phyloP scores from a whole-genome alignment of 129 eudicot genomes.

The Rutidosis leptorrhynchoides region DNA sequence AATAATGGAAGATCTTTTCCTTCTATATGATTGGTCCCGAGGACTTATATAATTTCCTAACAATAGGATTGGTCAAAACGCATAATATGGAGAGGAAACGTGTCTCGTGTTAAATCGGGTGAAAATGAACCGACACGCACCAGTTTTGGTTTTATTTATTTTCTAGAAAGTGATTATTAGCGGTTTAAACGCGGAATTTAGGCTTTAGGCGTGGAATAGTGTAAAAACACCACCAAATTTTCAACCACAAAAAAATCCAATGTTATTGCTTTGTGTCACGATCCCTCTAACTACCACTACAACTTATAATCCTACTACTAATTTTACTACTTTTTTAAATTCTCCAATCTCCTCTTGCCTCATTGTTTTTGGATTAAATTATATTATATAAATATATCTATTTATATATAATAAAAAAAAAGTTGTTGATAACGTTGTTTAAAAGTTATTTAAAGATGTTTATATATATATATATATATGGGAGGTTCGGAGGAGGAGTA shows the following conservation, averaged over 20 bases:
- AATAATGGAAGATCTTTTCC: constrained; percentile 20
- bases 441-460: too few species aligned
- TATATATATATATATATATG: too few species aligned
- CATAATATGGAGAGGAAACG: constrained; percentile 19
- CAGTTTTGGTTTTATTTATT: constrained; percentile 2
- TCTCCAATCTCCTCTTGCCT: neutral
- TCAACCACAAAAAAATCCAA: constrained; percentile 33
- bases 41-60: neutral
- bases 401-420: too few species aligned
- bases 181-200: constrained; percentile 43
- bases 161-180: constrained; percentile 21
- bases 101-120: constrained; percentile 22
- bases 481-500: too few species aligned
- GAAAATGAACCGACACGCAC: constrained; percentile 38
- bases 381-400: too few species aligned
- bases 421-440: too few species aligned
- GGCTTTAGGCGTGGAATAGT: constrained; percentile 28
- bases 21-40: constrained; percentile 29
- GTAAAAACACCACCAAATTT: constrained; percentile 23
- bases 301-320: constrained; percentile 17
- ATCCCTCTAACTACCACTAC: constrained; percentile 38
- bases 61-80: constrained; percentile 11
- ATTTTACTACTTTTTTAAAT: neutral
- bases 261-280: constrained; percentile 28
- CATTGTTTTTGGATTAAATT: neutral